Base-by-base conservation (phyloP, 257 asterid species). In the Nicotiana tomentosiformis region DNA sequence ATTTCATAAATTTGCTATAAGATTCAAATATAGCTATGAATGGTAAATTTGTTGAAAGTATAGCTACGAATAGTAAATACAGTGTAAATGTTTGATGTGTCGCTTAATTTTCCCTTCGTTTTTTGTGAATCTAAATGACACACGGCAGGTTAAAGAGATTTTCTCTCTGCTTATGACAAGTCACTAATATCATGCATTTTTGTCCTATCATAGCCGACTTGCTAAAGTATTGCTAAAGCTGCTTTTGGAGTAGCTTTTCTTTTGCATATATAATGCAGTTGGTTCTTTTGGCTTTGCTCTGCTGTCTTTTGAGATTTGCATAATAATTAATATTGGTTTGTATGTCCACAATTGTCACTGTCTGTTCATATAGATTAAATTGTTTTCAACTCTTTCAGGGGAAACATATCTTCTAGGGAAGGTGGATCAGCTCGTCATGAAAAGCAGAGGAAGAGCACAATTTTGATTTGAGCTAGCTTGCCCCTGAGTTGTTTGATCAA, bases 391-490 rank as follows among this genome's bases (percentile, higher is more conserved):
- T 57, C 82, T 83, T 88, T 23, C 85, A 85, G 91, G 85, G 82
- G 82, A 76, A 82, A 20, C 37, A 77, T 32, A 26, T 82, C 51
- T 80, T 66, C 80, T 64, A 72, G 84, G 15, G 78, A 68, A 70
- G 82, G 86, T 57, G 86, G 86, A 72, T 81, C 37, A 56, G 81
- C 57, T 23, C 77, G 46, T 66, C 67, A 11, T 18, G 56, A 78
- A 53, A 67, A 35, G 82, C 77, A 15, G 83, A 84, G 61, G 35
- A 61, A n/a, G 46, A 77, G 66, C 76, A 66, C 87, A 66, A 81
- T 86, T 88, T 86, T 85, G 85, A 83, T 77, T 66, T 81, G 78
- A 83, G 85, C 84, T 64, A 51, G 37, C 72, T 83, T 65, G 18
- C 18, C 58, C 17, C 84, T 53, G 77, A 69, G 77, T 26, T 30